Evolutionary conservation across 495 filamentous ascomycete species (phyloP).

Genomic region (Aspergillus sparsus): DNA sequence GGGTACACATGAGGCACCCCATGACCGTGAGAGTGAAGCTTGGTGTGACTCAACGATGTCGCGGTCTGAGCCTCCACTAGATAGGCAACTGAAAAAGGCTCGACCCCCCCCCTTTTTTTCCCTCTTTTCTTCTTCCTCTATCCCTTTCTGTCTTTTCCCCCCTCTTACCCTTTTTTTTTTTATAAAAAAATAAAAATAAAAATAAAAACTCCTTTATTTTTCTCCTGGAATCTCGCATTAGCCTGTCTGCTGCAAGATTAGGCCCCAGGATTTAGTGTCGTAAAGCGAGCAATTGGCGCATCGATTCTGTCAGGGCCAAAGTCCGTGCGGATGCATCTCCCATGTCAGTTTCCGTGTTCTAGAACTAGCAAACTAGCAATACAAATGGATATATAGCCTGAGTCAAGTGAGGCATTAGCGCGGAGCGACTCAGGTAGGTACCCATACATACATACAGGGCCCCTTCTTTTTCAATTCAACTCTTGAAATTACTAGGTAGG

Average conservation of each 20-base stretch:
- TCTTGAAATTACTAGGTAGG: no score
- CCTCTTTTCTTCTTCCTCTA: no score
- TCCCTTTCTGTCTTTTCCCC: background rate
- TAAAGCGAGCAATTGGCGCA: background rate
- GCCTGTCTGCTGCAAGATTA: slow-evolving; percentile 2
- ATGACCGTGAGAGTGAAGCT: slow-evolving; percentile 5
- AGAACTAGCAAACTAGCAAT: background rate
- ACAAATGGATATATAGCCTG: no score
- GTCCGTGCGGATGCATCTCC: slow-evolving; percentile 16
- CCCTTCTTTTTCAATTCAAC: no score
- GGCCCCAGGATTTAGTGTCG: background rate
- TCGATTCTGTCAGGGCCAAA: slow-evolving; percentile 15
- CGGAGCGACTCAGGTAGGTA: no score
- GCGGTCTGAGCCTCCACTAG: background rate
- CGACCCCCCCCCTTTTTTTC: no score
- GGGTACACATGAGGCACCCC: background rate
- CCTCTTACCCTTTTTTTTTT: background rate
- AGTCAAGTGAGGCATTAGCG: no score
- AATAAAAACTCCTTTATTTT: no score
- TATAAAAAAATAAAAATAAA: background rate
- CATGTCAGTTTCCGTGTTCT: slow-evolving; percentile 5
- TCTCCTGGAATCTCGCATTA: slow-evolving; percentile 5
- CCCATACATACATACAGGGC: no score
- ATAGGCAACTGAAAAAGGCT: background rate
- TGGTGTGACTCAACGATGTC: slow-evolving; percentile 12